Conservation (phyloP, 345 rosid genomes). For the Brassica incana region DNA sequence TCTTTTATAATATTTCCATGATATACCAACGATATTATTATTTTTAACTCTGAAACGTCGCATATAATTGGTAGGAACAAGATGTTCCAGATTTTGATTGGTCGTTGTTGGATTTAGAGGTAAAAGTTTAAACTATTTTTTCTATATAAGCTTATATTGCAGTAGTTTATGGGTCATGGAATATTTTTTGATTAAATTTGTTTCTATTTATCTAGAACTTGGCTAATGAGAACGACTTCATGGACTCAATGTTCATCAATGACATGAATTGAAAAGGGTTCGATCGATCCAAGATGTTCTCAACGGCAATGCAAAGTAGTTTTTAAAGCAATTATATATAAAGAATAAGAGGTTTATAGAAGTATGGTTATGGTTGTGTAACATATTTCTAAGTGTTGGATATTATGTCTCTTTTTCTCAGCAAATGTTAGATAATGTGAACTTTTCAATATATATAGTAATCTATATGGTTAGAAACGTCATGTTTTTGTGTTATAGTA, state of each 20-base stretch:
- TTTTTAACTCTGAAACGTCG: background rate
- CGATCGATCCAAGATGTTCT: constrained; percentile 16
- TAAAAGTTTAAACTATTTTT: background rate
- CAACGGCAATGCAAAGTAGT: background rate
- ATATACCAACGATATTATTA: background rate
- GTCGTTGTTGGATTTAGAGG: constrained; percentile 24
- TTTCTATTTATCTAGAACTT: constrained; percentile 18
- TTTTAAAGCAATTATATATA: background rate
- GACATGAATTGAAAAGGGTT: constrained; percentile 27
- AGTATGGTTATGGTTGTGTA: constrained; percentile 21
- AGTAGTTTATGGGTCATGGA: background rate
- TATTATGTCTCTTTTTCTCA: background rate
- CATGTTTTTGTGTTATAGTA: background rate
- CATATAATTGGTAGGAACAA: constrained; percentile 21
- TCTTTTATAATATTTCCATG: background rate
- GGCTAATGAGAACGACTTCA: constrained; percentile 9
- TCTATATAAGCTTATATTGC: background rate
- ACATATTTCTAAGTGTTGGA: constrained; percentile 7
- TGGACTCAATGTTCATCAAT: constrained; percentile 25
- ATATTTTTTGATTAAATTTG: background rate
- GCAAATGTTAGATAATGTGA: background rate
- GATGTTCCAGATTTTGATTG: constrained; percentile 21
- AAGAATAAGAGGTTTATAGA: background rate
- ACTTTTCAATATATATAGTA: constrained; percentile 12
- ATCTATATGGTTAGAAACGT: background rate